These are phyloP conservation scores for Ustilago bromivora DNA, from an alignment of 1,284 basidiomycete species.

Conservation along the genomic window DNA sequence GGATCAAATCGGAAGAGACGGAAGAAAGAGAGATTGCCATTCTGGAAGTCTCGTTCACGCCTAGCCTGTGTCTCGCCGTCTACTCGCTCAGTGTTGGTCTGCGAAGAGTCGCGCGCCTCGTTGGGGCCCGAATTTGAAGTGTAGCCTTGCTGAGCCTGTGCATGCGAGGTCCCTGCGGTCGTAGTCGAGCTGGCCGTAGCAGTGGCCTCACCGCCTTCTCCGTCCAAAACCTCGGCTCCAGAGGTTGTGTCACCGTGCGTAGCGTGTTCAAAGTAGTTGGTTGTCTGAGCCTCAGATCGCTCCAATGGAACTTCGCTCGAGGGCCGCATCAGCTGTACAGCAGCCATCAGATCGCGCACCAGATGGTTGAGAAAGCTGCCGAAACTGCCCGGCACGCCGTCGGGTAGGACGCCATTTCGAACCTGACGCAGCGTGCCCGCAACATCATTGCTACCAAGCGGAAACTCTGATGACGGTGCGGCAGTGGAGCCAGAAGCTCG, in stretches of 20 bases:
- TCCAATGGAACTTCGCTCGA: constrained; percentile 20
- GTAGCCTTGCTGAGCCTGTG: neutral
- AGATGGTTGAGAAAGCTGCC: constrained; percentile 61
- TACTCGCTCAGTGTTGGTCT: neutral
- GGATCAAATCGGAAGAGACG: constrained; percentile 66
- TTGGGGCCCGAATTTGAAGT: neutral
- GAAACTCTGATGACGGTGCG: constrained; percentile 23
- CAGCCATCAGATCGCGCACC: constrained; percentile 56
- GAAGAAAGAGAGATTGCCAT: constrained; percentile 66
- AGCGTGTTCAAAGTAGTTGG: constrained; percentile 43
- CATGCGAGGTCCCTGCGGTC: neutral
- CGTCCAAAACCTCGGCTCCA: constrained; percentile 40
- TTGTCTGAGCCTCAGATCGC: constrained; percentile 20
- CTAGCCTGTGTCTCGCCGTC: constrained; percentile 41
- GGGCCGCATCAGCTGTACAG: constrained; percentile 51
- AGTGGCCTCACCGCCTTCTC: constrained; percentile 16
- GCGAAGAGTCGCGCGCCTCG: neutral
- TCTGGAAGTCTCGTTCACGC: constrained; percentile 56
- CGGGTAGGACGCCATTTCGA: constrained; percentile 46
- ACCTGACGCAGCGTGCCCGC: constrained; percentile 50
- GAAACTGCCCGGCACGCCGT: constrained; percentile 60
- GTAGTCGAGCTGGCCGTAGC: neutral
- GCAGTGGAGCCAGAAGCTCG: neutral
- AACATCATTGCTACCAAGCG: constrained; percentile 49
- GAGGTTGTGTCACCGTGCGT: constrained; percentile 21